phyloP scores from a whole-genome alignment of 148 eudicot genomes.

The Heliamphora exappendiculata region DNA sequence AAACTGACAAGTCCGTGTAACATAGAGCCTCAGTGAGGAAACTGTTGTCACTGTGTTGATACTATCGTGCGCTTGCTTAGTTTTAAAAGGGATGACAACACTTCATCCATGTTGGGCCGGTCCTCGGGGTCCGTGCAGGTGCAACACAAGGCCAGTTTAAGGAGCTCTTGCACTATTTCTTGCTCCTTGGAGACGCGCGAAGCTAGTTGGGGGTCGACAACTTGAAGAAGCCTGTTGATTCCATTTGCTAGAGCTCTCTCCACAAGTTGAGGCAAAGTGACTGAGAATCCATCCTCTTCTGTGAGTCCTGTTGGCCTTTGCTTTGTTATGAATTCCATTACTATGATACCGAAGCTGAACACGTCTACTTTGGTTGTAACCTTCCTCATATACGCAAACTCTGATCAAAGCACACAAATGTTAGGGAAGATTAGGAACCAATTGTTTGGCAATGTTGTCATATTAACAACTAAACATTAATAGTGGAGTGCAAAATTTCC shows the following conservation, averaged over 20 bases:
- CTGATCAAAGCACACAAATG: slow-evolving; percentile 25
- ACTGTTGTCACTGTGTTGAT: not conserved
- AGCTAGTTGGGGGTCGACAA: slow-evolving; percentile 50
- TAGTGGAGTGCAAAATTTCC: not conserved
- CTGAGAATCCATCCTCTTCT: slow-evolving; percentile 42
- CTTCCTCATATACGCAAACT: slow-evolving; percentile 78
- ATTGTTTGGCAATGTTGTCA: not conserved
- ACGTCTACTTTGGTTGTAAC: slow-evolving; percentile 83
- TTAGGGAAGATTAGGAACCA: not conserved
- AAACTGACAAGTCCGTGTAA: too few species aligned
- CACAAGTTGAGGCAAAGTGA: slow-evolving; percentile 61
- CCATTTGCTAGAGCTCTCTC: slow-evolving; percentile 39
- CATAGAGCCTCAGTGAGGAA: not conserved
- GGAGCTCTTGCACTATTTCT: slow-evolving; percentile 42
- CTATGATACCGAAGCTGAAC: slow-evolving; percentile 76
- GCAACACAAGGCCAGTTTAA: slow-evolving; percentile 70
- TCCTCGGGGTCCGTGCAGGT: slow-evolving; percentile 53
- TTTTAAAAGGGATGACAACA: slow-evolving; percentile 50
- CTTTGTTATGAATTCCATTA: slow-evolving; percentile 69
- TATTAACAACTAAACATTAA: not conserved
- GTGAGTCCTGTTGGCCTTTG: slow-evolving; percentile 61
- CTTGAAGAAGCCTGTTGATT: slow-evolving; percentile 23
- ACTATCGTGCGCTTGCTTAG: slow-evolving; percentile 27
- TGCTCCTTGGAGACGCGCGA: slow-evolving; percentile 32
- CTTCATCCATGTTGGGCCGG: slow-evolving; percentile 51